Percentiles rank a stretch among this genome's conserved stretches.
Conservation (phyloP, 2,329 filamentous ascomycete genomes). For the Sphaerostilbella broomeana region DNA sequence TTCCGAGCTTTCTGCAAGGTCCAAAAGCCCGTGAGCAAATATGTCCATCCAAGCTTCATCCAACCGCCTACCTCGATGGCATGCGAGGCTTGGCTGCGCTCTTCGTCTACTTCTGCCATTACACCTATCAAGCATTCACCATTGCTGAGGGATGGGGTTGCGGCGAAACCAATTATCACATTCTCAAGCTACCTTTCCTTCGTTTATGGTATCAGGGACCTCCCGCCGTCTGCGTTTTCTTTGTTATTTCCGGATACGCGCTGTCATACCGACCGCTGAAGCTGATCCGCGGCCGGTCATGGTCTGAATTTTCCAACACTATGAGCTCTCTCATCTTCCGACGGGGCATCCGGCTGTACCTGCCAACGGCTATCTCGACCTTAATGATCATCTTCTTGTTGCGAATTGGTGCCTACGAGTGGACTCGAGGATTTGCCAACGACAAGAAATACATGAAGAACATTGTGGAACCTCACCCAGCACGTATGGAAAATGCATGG, state of each 20-base stretch:
- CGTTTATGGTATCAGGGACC: slow-evolving; percentile 49
- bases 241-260: slow-evolving; percentile 56
- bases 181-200: slow-evolving; percentile 48
- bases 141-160: slow-evolving; percentile 46
- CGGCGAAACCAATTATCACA: slow-evolving; percentile 36
- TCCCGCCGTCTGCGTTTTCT: slow-evolving; percentile 54
- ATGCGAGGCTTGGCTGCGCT: slow-evolving; percentile 51
- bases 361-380: slow-evolving; percentile 46
- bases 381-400: slow-evolving; percentile 40
- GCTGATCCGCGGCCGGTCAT: slow-evolving; percentile 33
- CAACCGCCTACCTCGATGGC: slow-evolving; percentile 53
- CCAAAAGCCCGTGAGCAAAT: slow-evolving; percentile 35
- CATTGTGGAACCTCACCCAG: slow-evolving; percentile 42
- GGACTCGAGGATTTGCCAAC: slow-evolving; percentile 39
- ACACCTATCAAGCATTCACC: slow-evolving; percentile 45
- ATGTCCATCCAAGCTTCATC: slow-evolving; percentile 36
- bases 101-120: slow-evolving; percentile 52
- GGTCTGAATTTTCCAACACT: slow-evolving; percentile 35
- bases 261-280: slow-evolving; percentile 49
- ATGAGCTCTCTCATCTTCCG: slow-evolving; percentile 47
- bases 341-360: slow-evolving; percentile 44
- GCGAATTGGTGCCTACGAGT: slow-evolving; percentile 41
- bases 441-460: slow-evolving; percentile 40
- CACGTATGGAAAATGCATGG: slow-evolving; percentile 29
- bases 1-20: slow-evolving; percentile 48